Evolutionary conservation across 2,329 filamentous ascomycete genomes (phyloP), one percentile per base, ranked within the genome.

Genomic region (Alternaria metachromatica): DNA sequence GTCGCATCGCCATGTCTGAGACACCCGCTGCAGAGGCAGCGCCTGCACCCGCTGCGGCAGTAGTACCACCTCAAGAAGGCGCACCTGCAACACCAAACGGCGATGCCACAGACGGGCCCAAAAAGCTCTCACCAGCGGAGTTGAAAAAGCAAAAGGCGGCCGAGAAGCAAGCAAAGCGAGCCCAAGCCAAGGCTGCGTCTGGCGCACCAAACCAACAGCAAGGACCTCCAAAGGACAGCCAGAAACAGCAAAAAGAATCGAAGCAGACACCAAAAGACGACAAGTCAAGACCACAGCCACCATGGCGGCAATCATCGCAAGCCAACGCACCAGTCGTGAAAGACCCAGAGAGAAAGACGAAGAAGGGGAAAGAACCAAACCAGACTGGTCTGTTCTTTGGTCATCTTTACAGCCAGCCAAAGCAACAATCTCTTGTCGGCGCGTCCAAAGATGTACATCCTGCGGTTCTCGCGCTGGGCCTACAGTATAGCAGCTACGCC

Each of bases 61-160:
- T 72, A 30, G 21, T 20, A 41, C 49, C 63, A 48, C 20, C 58
- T 15, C 60, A 62, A 56, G 68, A 62, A 21, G 61, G 18, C 30
- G 59, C 62, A 56, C 55, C 60, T 60, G 56, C 71, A 49, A 50
- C 65, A 25, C 57, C 63, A 66, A 74, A 72, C 53, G 64, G 64
- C 54, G 72, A 73, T 21, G 56, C 70, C 48, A 69, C 72, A 67
- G 68, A 70, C n/a, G 67, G 66, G 18, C 74, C 80, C 49, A 73
- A 78, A 72, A 92, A 92, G 78, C 83, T 92, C 30, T 89, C 91
- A 2, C 87, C 87, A 37, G 93, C 93, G 20, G 92, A 97, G 80
- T 78, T 97, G 75, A 98, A 98, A 82, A 95, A 94, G 74, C 90
- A 89, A 78, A 91, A 91, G 65, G 95, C 97, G 80, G 94, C 93